Base-by-base conservation (phyloP, 306 rosid species). In the Lablab purpureus region DNA sequence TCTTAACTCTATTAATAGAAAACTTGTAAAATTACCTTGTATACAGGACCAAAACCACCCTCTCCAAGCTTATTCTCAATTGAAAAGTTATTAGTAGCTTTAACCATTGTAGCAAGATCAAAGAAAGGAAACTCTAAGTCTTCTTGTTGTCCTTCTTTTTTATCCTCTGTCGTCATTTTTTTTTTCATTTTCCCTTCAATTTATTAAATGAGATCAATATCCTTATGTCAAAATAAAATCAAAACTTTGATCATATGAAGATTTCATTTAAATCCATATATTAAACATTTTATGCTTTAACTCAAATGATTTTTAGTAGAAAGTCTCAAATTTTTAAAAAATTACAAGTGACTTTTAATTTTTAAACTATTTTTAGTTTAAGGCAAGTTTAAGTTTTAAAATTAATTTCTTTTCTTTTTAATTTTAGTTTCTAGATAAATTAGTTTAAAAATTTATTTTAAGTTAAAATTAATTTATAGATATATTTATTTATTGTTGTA, bases 61-160 rank as follows among this genome's bases (percentile, higher is more conserved):
- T 62, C 43, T 8, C 68, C 68, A 3, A 62, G 68, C 23, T 62
- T 62, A 17, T 62, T 62, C 6, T 62, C 14, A 15, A 7, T 15
- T 62, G 68, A 62, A 17, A 62, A 62, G 3, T 62, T 32, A 30
- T 62, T 62, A 7, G 68, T 62, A 7, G 45, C 43, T 2, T 3
- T 15, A 15, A 32, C 15, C 34, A 62, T 3, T 4, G 68, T 30
- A 30, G 22, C 23, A 62, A 62, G 22, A 17, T 62, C 43, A 62
- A 62, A 62, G 43, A 15, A 62, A 30, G 68, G 68, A 28, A 62
- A 45, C 13, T 62, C 68, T 23, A 62, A 62, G 17, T 62, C 68
- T 15, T 62, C 68, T 62, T 62, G 68, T 0, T 3, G 0, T 3
- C 10, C 40, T 59, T 27, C 4, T 1, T 28, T 34, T 27, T 27